Evolutionary conservation across 805 yeast genomes (phyloP).

Genomic region (Yueomyces sinensis): DNA sequence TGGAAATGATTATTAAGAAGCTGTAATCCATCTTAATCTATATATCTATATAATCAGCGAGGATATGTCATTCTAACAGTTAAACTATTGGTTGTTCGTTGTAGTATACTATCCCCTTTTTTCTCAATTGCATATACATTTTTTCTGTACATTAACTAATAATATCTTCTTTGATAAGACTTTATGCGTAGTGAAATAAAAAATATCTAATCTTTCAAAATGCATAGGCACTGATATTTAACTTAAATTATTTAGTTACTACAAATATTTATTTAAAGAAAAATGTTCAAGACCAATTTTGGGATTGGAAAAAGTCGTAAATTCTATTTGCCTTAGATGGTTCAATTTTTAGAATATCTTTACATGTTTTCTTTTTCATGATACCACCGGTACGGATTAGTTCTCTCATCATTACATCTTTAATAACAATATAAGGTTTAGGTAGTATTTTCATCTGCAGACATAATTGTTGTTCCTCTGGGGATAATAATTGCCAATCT

Average conservation of each 20-base stretch:
- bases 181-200: background rate
- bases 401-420: slow-evolving; percentile 79
- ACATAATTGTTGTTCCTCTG: slow-evolving; percentile 83
- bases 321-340: slow-evolving; percentile 75
- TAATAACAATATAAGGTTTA: slow-evolving; percentile 86
- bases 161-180: no score
- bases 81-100: no score
- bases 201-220: background rate
- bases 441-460: slow-evolving; percentile 75
- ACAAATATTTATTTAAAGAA: slow-evolving; percentile 1
- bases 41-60: background rate
- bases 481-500: slow-evolving; percentile 69
- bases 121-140: no score
- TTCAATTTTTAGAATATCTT: slow-evolving; percentile 74
- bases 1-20: slow-evolving; percentile 22
- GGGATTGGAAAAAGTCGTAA: slow-evolving; percentile 84
- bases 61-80: background rate
- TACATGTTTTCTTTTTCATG: slow-evolving; percentile 72
- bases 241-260: background rate
- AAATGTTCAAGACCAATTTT: slow-evolving; percentile 55
- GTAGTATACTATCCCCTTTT: no score
- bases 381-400: slow-evolving; percentile 74
- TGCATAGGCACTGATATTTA: background rate
- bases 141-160: no score
- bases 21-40: slow-evolving; percentile 6